A percentile compares a stretch with the other conserved stretches of the same genome.
These are phyloP conservation scores for Pichia sp. DNA, from an alignment of 1,139 yeast species.

Conservation along the genomic window DNA sequence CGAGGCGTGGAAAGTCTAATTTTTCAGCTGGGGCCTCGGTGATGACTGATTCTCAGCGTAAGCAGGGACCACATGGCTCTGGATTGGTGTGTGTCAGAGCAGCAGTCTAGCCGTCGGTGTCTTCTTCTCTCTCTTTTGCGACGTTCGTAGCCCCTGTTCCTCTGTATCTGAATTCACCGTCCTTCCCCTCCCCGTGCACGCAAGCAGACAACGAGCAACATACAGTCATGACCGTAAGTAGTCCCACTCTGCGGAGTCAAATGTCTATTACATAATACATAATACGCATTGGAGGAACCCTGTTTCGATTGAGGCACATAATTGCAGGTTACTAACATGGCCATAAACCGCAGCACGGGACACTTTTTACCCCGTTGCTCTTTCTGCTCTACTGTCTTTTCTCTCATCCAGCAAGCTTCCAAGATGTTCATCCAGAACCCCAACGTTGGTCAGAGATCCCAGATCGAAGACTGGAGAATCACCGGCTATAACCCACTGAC, in stretches of 20 bases:
- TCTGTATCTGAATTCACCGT: neutral
- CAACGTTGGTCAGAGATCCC: conserved; percentile 73
- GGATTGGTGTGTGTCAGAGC: no score
- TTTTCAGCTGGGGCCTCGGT: neutral
- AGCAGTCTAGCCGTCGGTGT: no score
- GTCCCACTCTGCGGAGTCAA: neutral
- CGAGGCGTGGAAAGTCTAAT: neutral
- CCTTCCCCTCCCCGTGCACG: neutral
- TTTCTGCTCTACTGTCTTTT: neutral
- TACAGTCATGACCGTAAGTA: conserved; percentile 9
- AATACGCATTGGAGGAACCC: neutral
- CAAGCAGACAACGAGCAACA: no score
- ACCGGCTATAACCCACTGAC: conserved; percentile 89
- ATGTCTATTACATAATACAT: neutral
- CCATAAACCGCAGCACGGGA: neutral
- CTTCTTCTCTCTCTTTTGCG: no score
- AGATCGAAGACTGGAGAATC: conserved; percentile 87
- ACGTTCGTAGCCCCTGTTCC: no score
- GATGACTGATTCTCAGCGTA: conserved; percentile 1
- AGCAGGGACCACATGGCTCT: no score
- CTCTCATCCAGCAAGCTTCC: conserved; percentile 15
- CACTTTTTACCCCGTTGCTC: neutral
- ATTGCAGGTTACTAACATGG: neutral
- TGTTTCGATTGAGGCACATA: neutral
- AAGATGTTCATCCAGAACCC: conserved; percentile 81